Base-by-base conservation (phyloP, 148 eudicot species). In the Fagopyrum esculentum region DNA sequence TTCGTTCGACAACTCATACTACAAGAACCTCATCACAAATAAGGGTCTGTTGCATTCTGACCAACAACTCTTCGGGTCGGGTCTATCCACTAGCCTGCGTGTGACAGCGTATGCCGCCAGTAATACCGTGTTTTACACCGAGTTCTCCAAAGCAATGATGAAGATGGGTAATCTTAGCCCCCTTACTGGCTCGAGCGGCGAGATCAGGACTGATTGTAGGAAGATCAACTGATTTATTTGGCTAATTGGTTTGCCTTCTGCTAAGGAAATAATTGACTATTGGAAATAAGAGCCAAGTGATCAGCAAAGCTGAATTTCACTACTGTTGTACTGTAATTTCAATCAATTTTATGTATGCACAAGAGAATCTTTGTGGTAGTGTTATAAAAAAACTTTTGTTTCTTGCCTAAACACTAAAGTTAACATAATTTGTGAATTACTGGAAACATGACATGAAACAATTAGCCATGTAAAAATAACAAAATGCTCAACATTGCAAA, bases 21-120 rank as follows among this genome's bases (percentile, higher is more conserved):
- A 80, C 87, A 84, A 77, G 68, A 85, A 88, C 22, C 66, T 92
- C 40, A 19, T 84, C 7, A 79, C 48, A 54, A 75, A 85, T 40
- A 82, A 84, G 77, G 97, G 97, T 0, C 80, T 92, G 4, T 77
- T 92, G 12, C 97, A 92, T 64, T 90, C 97, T 0, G 97, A 92
- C 56, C 97, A 92, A 55, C 83, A 90, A 68, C 91, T 92, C 64
- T 90, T 71, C 44, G 86, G 79, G 17, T 35, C 40, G 3, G 89
- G 90, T 7, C 89, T 87, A 45, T 78, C 85, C 1, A 86, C 93
- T 2, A 84, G 86, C 77, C 26, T 80, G 29, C 82, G 76, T 12
- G 93, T 86, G 3, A 75, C 70, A 26, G 75, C 74, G 2, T 92
- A 88, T 45, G 78, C 81, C 1, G 11, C 71, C 2, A 66, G 79